Percentiles rank a stretch among this genome's conserved stretches.
Conservation (phyloP, 192 early-diverging fungal species). For the Coemansia sp. region DNA sequence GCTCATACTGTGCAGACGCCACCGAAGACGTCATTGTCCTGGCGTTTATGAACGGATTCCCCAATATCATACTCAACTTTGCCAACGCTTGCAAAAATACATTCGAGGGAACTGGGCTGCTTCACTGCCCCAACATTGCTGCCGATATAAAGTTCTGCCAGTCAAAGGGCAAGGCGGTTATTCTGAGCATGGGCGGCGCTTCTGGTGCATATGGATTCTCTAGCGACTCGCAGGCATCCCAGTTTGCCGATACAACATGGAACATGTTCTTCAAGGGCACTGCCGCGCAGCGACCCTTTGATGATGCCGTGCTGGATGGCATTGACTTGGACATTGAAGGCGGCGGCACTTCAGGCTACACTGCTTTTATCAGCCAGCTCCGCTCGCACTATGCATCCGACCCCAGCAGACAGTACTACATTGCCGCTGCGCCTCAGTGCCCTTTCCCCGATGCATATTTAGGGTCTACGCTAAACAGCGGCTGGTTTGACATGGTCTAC, state of each 20-base stretch:
- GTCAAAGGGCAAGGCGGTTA: conserved; percentile 61
- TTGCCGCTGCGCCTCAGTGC: conserved; percentile 68
- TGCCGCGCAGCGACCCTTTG: conserved; percentile 59
- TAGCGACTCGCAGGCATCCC: conserved; percentile 33
- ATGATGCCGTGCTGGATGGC: conserved; percentile 63
- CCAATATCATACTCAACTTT: conserved; percentile 61
- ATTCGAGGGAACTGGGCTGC: conserved; percentile 59
- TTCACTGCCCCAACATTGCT: conserved; percentile 61
- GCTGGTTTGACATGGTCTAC: conserved; percentile 69
- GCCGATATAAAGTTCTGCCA: conserved; percentile 72
- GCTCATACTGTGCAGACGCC: conserved; percentile 64
- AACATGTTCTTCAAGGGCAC: conserved; percentile 65
- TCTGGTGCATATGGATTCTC: conserved; percentile 61
- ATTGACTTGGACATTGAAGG: conserved; percentile 67
- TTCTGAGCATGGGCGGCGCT: conserved; percentile 72
- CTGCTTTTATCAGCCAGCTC: conserved; percentile 54
- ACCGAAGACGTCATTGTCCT: conserved; percentile 64
- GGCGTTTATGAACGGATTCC: conserved; percentile 65
- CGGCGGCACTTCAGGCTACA: conserved; percentile 48
- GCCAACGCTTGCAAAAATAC: conserved; percentile 63
- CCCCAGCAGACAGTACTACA: conserved; percentile 56
- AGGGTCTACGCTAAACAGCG: conserved; percentile 55
- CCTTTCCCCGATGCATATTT: conserved; percentile 62
- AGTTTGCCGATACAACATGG: conserved; percentile 62
- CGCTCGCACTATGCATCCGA: conserved; percentile 53